phyloP scores from a whole-genome alignment of 148 eudicot species.

The Fallopia convolvulus region DNA sequence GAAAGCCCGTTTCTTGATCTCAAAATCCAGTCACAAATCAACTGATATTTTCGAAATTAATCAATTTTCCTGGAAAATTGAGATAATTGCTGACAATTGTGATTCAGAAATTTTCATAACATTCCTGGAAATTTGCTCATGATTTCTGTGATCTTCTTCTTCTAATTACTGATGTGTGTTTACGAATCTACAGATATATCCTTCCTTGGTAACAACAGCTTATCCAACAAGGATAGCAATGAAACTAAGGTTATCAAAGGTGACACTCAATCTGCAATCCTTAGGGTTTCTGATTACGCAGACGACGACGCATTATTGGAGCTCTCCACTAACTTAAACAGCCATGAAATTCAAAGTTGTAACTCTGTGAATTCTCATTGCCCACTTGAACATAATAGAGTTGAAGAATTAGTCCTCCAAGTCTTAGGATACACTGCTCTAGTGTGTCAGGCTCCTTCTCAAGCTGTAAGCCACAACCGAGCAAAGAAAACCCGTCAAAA shows the following conservation, averaged over 20 bases:
- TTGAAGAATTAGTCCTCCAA: constrained; percentile 34
- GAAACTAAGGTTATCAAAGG: not conserved
- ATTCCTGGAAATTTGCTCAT: not conserved
- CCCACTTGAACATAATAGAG: constrained; percentile 22
- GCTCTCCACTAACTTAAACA: constrained; percentile 27
- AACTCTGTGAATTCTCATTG: constrained; percentile 21
- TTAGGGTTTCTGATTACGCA: constrained; percentile 17
- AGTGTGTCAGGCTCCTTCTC: constrained; percentile 33
- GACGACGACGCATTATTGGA: constrained; percentile 27
- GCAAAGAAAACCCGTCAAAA: not conserved
- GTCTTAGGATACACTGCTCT: constrained; percentile 35
- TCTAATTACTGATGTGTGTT: not conserved
- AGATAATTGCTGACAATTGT: not conserved
- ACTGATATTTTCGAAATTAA: not conserved
- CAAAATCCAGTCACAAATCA: not conserved
- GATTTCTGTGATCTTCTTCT: not conserved
- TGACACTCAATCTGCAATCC: constrained; percentile 18
- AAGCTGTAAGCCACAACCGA: constrained; percentile 16
- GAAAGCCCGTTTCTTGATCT: not conserved
- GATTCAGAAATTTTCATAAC: not conserved
- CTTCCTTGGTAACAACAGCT: not conserved
- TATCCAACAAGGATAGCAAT: not conserved
- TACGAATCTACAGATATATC: not conserved
- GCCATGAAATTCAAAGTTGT: constrained; percentile 9
- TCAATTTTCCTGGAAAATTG: too few relatives aligned